Conservation (phyloP, 2,329 filamentous ascomycete species). For the Penicillium janthinellum region DNA sequence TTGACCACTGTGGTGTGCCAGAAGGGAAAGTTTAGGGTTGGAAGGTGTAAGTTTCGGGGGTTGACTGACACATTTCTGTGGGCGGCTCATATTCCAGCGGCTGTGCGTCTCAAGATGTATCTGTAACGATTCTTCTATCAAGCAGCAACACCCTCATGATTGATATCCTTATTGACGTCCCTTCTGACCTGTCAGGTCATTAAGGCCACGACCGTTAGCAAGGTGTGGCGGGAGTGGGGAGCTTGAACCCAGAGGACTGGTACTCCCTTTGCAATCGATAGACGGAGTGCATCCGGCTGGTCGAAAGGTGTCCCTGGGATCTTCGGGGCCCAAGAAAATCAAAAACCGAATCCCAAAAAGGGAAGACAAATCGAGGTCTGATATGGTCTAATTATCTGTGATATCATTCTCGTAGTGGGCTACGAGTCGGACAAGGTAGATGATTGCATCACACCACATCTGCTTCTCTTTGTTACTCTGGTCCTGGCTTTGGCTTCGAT, state of each 20-base stretch:
- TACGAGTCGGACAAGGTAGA: neutral
- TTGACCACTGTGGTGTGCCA: neutral
- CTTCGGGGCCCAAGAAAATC: neutral
- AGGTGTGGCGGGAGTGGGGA: constrained; percentile 14
- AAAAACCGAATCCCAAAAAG: neutral
- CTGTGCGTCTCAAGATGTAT: neutral
- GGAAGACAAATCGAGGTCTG: neutral
- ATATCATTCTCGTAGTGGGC: neutral
- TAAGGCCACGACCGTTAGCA: constrained; percentile 8
- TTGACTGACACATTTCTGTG: neutral
- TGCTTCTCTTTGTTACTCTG: too few species aligned
- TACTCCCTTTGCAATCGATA: constrained; percentile 18
- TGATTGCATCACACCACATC: neutral
- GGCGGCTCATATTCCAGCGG: too few species aligned
- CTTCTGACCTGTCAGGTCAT: neutral
- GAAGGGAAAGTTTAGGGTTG: neutral
- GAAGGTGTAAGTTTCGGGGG: neutral
- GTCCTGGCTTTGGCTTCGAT: too few species aligned
- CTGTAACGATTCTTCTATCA: neutral
- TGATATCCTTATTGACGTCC: too few species aligned
- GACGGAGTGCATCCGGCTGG: constrained; percentile 24
- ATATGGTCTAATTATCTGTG: neutral
- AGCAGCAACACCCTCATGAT: neutral
- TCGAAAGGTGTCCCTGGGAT: constrained; percentile 3
- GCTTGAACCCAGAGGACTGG: constrained; percentile 13